phyloP scores from a whole-genome alignment of 1,284 basidiomycete species.

The Moesziomyces sp. region DNA sequence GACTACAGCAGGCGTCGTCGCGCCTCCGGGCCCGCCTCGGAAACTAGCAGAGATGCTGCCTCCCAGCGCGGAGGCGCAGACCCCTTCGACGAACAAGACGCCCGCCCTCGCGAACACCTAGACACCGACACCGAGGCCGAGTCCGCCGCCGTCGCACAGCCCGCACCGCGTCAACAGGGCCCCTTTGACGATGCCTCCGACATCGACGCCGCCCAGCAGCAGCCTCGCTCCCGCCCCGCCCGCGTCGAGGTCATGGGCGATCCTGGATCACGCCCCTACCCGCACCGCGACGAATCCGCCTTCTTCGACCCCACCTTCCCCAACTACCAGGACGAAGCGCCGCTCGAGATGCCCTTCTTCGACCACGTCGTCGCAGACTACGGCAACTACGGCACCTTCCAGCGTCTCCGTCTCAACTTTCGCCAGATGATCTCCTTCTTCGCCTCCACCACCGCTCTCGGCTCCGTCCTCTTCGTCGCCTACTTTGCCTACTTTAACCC shows the following conservation, averaged over 20 bases:
- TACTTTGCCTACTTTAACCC: conserved; percentile 63
- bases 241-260: conserved; percentile 38
- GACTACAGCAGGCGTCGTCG: conserved; percentile 51
- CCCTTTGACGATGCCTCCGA: conserved; percentile 23
- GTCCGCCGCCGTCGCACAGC: background rate
- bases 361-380: conserved; percentile 64
- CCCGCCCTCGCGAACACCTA: background rate
- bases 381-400: conserved; percentile 53
- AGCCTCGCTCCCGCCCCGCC: conserved; percentile 19
- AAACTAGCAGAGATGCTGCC: conserved; percentile 22
- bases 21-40: conserved; percentile 20
- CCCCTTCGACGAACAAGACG: conserved; percentile 18
- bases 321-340: conserved; percentile 47
- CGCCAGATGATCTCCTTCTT: conserved; percentile 58
- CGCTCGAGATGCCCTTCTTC: conserved; percentile 64
- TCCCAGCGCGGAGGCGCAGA: conserved; percentile 1
- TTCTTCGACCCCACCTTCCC: conserved; percentile 60
- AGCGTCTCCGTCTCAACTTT: conserved; percentile 53
- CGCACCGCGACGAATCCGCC: conserved; percentile 24
- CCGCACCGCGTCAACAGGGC: background rate
- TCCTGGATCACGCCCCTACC: conserved; percentile 13
- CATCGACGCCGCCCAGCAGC: conserved; percentile 7
- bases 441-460: conserved; percentile 43
- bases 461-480: conserved; percentile 50
- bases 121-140: conserved; percentile 7